These are phyloP conservation scores for Fusarium paranaense DNA, from an alignment of 2,329 filamentous ascomycete species.

Conservation along the genomic window DNA sequence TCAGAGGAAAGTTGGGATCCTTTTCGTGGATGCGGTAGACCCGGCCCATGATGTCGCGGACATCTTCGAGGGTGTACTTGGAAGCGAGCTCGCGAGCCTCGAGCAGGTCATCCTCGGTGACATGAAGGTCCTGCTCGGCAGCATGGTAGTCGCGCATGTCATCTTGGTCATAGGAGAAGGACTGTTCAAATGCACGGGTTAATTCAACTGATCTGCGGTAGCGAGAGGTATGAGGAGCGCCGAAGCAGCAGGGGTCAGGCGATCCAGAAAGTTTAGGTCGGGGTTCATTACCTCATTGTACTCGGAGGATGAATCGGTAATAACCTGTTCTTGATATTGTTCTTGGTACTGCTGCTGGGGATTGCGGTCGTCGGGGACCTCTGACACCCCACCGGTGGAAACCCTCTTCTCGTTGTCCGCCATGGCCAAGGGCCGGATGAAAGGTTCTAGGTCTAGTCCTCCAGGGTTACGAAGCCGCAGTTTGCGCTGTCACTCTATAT, in stretches of 20 bases:
- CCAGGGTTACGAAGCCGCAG: constrained; percentile 28
- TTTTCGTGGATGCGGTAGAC: constrained; percentile 50
- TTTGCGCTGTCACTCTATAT: constrained; percentile 17
- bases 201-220: constrained; percentile 9
- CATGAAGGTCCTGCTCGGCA: constrained; percentile 48
- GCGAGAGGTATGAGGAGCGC: neutral
- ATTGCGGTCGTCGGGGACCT: constrained; percentile 27
- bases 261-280: neutral
- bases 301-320: constrained; percentile 40
- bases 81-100: constrained; percentile 55
- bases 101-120: constrained; percentile 56
- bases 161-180: constrained; percentile 55
- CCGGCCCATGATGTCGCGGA: constrained; percentile 48
- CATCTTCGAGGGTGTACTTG: constrained; percentile 50
- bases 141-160: constrained; percentile 47
- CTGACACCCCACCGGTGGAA: constrained; percentile 31
- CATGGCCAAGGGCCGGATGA: constrained; percentile 45
- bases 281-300: constrained; percentile 42
- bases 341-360: constrained; percentile 31
- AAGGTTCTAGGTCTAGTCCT: constrained; percentile 31
- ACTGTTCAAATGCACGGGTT: constrained; percentile 33
- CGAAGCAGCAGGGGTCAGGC: neutral
- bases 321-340: constrained; percentile 23
- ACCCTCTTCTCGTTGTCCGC: constrained; percentile 47
- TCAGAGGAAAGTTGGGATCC: constrained; percentile 54